Base-by-base conservation (phyloP, 495 filamentous ascomycete species). In the Polyplosphaeria fusca region DNA sequence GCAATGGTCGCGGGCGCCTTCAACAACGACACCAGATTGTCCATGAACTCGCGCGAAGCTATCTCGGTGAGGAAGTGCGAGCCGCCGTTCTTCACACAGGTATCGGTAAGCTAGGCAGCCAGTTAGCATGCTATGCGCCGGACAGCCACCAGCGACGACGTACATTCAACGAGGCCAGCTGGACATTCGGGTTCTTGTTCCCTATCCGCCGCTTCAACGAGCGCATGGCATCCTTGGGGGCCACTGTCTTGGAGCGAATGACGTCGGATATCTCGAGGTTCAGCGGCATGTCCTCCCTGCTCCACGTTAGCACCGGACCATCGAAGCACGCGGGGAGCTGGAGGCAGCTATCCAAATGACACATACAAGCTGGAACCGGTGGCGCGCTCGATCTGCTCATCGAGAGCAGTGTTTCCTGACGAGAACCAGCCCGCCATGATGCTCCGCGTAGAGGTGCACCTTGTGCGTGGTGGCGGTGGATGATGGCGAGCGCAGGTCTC, bases 61-160 rank as follows among this genome's bases (percentile, higher is more conserved):
- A 98, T 91, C 72, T 97, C 93, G 45, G 84, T 78, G 39, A 98
- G 82, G 67, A 98, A 98, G 72, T 98, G 93, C n/a, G 85, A 82
- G 40, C 93, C 93, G 22, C 93, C 93, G 73, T 98, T 98, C 72
- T 98, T 98, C 26, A 97, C 92, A 68, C 93, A 97, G 4, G 93
- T 97, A 75, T 98, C 93, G 26, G 92, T 96, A 56, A 98, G 86
- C 85, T 83, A 52, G 16, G 9, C 2, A 14, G 20, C n/a, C 4
- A 28, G 64, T 48, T 61, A 61, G 53, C 37, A 37, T 23, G 16
- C 27, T 57, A 19, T 52, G 41, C 25, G 45, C 43, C 28, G 35
- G 11, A 28, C 46, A 45, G 16, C 20, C 20, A 11, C 32, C 20
- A 54, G 19, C 24, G 53, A 23, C 18, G 46, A 25, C 78, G 48